A percentile compares a stretch with the other conserved stretches of the same genome.
Evolutionary conservation across 768 basidiomycete species (phyloP).

Genomic region (Dioszegia aurantiaca): DNA sequence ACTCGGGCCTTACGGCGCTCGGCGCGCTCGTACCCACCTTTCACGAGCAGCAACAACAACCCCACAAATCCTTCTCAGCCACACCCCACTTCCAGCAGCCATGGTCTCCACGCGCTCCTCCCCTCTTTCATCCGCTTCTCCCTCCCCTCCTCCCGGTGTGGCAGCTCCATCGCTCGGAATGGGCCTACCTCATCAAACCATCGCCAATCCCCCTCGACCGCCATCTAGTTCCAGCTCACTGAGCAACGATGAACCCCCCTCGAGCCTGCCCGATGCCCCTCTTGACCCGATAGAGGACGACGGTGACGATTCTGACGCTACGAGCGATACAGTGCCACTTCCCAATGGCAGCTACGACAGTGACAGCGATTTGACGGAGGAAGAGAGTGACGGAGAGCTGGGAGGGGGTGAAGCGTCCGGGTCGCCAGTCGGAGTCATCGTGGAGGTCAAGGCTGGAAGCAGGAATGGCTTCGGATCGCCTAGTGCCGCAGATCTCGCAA

Average conservation of each 20-base stretch:
- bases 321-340: not conserved
- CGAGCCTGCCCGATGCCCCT: slow-evolving; percentile 5
- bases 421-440: slow-evolving; percentile 2
- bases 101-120: slow-evolving; percentile 10
- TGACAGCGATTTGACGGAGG: slow-evolving; percentile 18
- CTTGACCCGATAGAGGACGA: slow-evolving; percentile 6
- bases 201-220: not conserved
- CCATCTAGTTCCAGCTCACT: slow-evolving; percentile 1
- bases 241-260: slow-evolving; percentile 1
- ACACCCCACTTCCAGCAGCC: slow-evolving; percentile 1
- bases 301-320: slow-evolving; percentile 3
- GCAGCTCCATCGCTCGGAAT: not conserved
- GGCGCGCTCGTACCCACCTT: not conserved
- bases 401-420: slow-evolving; percentile 4
- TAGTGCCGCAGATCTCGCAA: too few species aligned
- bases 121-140: slow-evolving; percentile 1
- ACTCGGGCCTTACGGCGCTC: not conserved
- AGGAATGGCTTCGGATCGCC: too few species aligned
- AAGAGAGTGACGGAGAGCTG: slow-evolving; percentile 15
- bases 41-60: not conserved
- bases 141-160: not conserved
- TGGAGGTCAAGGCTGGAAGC: too few species aligned
- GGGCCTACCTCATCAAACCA: not conserved
- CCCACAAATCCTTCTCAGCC: slow-evolving; percentile 7
- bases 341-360: slow-evolving; percentile 2